phyloP scores from a whole-genome alignment of 257 asterid species.

The Gardenia jasminoides region DNA sequence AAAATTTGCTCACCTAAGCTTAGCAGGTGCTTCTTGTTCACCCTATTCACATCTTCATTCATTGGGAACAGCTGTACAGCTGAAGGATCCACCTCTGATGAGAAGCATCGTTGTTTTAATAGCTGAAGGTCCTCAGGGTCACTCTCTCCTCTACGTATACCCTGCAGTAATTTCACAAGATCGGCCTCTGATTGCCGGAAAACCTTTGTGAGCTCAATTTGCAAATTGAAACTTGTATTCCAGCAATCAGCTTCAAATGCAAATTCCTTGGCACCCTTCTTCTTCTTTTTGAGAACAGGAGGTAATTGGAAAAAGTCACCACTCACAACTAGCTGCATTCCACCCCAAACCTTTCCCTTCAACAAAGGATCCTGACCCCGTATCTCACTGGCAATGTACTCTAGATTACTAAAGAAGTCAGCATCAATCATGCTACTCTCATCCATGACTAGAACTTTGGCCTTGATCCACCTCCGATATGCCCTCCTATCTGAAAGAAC shows the following conservation, averaged over 20 bases:
- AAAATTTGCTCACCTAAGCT: conserved; percentile 35
- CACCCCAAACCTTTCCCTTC: conserved; percentile 60
- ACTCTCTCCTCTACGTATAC: conserved; percentile 52
- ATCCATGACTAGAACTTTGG: conserved; percentile 55
- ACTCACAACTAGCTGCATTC: conserved; percentile 70
- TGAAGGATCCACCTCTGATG: conserved; percentile 58
- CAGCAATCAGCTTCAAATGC: conserved; percentile 75
- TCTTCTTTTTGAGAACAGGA: conserved; percentile 35
- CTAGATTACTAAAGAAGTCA: conserved; percentile 50
- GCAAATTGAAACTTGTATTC: conserved; percentile 51
- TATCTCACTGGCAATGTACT: conserved; percentile 43
- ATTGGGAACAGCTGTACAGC: conserved; percentile 67
- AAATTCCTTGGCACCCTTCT: conserved; percentile 29
- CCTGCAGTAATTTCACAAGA: conserved; percentile 53
- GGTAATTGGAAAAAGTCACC: conserved; percentile 84
- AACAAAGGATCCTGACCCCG: conserved; percentile 19
- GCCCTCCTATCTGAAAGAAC: conserved; percentile 42
- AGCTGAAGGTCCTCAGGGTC: conserved; percentile 46
- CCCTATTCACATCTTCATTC: conserved; percentile 53
- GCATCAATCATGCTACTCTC: conserved; percentile 69
- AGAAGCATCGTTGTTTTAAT: conserved; percentile 51
- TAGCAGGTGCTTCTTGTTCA: conserved; percentile 46
- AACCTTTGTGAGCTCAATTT: conserved; percentile 52
- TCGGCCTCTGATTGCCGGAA: conserved; percentile 63
- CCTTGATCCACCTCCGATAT: conserved; percentile 55